Conservation (phyloP, 768 basidiomycete species). For the Paxillus ammoniavirescens region DNA sequence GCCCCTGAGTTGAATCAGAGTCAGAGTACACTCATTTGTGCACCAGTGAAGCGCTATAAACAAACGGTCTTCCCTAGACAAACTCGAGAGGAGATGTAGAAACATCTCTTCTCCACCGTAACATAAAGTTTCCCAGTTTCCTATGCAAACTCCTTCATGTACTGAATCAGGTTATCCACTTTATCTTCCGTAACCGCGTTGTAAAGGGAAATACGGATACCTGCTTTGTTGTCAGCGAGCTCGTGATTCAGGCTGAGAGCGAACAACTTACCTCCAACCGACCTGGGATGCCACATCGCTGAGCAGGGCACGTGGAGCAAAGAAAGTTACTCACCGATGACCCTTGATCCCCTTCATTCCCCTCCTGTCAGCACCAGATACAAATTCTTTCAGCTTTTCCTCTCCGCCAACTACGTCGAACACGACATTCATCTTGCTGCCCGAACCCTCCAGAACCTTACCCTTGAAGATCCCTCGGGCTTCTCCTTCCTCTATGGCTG, state of each 20-base stretch:
- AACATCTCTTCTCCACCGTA: too few relatives aligned
- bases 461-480: slow-evolving; percentile 63
- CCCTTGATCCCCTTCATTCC: slow-evolving; percentile 90
- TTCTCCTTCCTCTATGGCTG: slow-evolving; percentile 67
- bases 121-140: background rate
- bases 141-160: slow-evolving; percentile 54
- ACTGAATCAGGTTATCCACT: slow-evolving; percentile 57
- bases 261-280: slow-evolving; percentile 46
- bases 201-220: slow-evolving; percentile 84
- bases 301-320: background rate
- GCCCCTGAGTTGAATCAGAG: slow-evolving; percentile 5
- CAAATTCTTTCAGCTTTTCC: slow-evolving; percentile 69
- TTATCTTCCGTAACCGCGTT: slow-evolving; percentile 83
- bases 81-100: too few relatives aligned
- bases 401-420: slow-evolving; percentile 77
- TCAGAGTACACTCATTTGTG: too few relatives aligned
- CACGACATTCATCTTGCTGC: slow-evolving; percentile 96
- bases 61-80: background rate
- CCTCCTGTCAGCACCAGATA: slow-evolving; percentile 73
- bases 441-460: slow-evolving; percentile 71
- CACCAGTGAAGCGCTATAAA: too few relatives aligned
- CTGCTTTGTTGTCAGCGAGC: slow-evolving; percentile 30
- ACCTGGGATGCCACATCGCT: slow-evolving; percentile 33
- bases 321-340: slow-evolving; percentile 65
- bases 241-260: background rate